Base-by-base conservation (phyloP, 331 rosid genomes). In the Phaseolus coccineus region DNA sequence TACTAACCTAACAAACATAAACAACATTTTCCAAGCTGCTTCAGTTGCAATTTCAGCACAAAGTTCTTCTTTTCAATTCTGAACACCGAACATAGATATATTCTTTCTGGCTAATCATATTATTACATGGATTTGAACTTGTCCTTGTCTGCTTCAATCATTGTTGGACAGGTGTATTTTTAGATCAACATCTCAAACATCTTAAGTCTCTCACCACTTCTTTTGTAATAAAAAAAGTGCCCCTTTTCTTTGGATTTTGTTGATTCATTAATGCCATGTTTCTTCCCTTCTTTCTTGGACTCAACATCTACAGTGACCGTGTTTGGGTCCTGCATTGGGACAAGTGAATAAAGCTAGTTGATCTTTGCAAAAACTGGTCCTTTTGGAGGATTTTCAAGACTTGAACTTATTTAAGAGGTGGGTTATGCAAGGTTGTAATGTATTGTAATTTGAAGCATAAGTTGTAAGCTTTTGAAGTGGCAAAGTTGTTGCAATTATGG, bases 401-500 rank as follows among this genome's bases (percentile, higher is more conserved):
- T 4, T 69, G n/a, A 46, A 28, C 47, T 42, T 9, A n/a, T 16
- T 13, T 8, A 2, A 70, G 37, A 66, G 64, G n/a, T 56, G 59
- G 47, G 30, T 73, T 35, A 14, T 62, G 3, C 55, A 73, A 44
- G 59, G 35, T 77, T 70, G 74, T 39, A 5, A 27, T 14, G 24
- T 35, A 1, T 40, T 65, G 7, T 64, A 14, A 33, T 62, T 64
- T 73, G 19, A 24, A 14, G 5, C 40, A 0, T 6, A n/a, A 66
- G 46, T 63, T 63, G 69, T 25, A 5, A 71, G 64, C 33, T 46
- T 71, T 70, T 59, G 52, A 79, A 19, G 77, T 69, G 27, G 76
- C 22, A 46, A 25, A 57, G 14, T 74, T 48, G 59, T 48, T 58
- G n/a, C 24, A 22, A 28, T 24, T 80, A 87, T 90, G 91, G 84